Evolutionary conservation across 2,329 filamentous ascomycete genomes (phyloP).

Genomic region (Mycocentrospora acerina): DNA sequence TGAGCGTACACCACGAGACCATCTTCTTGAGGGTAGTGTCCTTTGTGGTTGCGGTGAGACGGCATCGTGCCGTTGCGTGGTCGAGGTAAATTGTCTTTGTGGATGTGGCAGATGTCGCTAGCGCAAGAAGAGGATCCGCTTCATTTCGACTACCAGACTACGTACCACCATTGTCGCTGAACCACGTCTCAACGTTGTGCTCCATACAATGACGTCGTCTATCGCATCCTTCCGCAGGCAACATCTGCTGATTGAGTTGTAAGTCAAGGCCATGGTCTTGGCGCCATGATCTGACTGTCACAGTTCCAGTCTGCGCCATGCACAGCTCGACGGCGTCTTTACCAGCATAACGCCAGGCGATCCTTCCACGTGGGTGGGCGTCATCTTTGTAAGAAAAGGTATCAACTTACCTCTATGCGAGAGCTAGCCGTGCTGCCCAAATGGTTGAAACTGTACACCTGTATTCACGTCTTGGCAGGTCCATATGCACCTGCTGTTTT

Average conservation of each 20-base stretch:
- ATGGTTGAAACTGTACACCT: background rate
- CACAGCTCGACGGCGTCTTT: constrained; percentile 83
- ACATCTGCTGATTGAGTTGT: constrained; percentile 82
- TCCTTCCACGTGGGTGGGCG: constrained; percentile 81
- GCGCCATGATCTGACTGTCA: constrained; percentile 25
- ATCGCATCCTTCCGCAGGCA: constrained; percentile 64
- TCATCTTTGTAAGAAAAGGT: constrained; percentile 90
- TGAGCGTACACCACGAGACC: background rate
- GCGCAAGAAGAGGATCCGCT: background rate
- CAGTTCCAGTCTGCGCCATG: constrained; percentile 78
- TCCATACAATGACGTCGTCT: constrained; percentile 24
- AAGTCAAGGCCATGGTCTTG: constrained; percentile 40
- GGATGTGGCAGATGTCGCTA: background rate
- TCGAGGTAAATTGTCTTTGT: no score
- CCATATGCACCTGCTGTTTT: constrained; percentile 86
- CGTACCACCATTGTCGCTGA: constrained; percentile 2
- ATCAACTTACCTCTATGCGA: constrained; percentile 24
- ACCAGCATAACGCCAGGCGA: constrained; percentile 81
- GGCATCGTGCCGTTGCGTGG: constrained; percentile 4
- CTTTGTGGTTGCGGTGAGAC: constrained; percentile 4
- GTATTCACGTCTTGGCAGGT: constrained; percentile 57
- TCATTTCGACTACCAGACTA: constrained; percentile 1
- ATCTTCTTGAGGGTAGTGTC: background rate
- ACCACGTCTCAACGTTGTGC: background rate
- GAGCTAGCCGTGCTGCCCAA: constrained; percentile 8